These are phyloP conservation scores for Lentinus polychrous DNA, from an alignment of 1,284 basidiomycete genomes.

Conservation along the genomic window DNA sequence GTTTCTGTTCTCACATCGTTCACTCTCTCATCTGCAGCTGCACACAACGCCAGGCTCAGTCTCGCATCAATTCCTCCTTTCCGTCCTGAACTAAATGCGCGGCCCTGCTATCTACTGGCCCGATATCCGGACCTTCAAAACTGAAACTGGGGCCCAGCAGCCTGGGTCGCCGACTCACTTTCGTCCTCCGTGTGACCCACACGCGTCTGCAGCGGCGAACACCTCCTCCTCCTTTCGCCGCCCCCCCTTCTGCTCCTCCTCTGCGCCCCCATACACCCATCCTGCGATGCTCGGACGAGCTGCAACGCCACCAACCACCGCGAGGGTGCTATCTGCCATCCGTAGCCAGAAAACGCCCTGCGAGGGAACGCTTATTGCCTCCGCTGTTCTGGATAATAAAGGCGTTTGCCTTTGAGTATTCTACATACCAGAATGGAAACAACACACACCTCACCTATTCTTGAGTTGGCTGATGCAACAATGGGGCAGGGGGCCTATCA, in stretches of 20 bases:
- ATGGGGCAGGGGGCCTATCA: too few relatives aligned
- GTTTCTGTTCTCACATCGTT: constrained; percentile 5
- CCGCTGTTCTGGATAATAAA: too few relatives aligned
- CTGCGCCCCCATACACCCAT: constrained; percentile 13
- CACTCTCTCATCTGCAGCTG: constrained; percentile 1
- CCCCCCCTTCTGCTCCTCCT: not conserved
- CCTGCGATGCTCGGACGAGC: too few relatives aligned
- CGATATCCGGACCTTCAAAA: constrained; percentile 17
- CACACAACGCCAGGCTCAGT: not conserved
- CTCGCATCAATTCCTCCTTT: constrained; percentile 1
- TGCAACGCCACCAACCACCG: too few relatives aligned
- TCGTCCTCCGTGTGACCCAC: constrained; percentile 18
- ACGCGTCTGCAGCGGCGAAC: constrained; percentile 8
- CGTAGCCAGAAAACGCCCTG: too few relatives aligned
- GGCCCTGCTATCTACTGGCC: constrained; percentile 17
- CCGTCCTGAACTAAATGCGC: constrained; percentile 16
- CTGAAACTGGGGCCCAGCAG: constrained; percentile 13
- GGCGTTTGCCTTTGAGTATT: too few relatives aligned
- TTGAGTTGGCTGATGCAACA: not conserved
- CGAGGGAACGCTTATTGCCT: too few relatives aligned
- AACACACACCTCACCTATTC: not conserved
- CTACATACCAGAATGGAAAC: too few relatives aligned
- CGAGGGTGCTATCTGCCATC: too few relatives aligned
- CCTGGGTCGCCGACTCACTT: constrained; percentile 10
- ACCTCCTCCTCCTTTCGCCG: constrained; percentile 6